Percentiles rank a stretch among this genome's conserved stretches.
Evolutionary conservation across 192 early-diverging fungal species (phyloP).

Genomic region (Umbelopsis vinacea): DNA sequence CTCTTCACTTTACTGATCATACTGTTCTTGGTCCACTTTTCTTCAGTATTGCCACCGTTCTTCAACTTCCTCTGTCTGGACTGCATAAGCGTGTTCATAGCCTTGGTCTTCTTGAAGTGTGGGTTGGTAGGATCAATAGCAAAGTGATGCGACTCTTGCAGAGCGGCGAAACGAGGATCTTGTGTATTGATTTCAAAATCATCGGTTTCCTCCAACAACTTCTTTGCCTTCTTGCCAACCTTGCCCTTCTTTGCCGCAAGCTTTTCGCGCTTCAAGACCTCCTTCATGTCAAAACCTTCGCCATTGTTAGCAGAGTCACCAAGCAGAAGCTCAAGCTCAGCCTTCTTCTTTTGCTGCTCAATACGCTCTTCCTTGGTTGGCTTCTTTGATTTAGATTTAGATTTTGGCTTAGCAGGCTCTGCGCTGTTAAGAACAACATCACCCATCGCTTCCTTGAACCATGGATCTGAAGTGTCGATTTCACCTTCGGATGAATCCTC

Average conservation of each 20-base stretch:
- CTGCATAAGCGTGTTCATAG: slow-evolving; percentile 73
- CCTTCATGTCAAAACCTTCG: slow-evolving; percentile 88
- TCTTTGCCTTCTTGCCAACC: slow-evolving; percentile 55
- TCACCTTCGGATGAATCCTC: slow-evolving; percentile 45
- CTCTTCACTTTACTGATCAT: slow-evolving; percentile 25
- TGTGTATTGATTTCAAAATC: slow-evolving; percentile 84
- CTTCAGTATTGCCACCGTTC: slow-evolving; percentile 33
- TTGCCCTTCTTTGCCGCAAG: slow-evolving; percentile 56
- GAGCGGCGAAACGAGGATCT: slow-evolving; percentile 85
- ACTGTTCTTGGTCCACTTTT: slow-evolving; percentile 32
- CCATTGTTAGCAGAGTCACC: slow-evolving; percentile 62
- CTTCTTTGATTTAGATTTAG: slow-evolving; percentile 49
- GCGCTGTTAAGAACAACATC: slow-evolving; percentile 40
- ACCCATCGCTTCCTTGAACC: slow-evolving; percentile 53
- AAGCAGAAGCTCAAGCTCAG: slow-evolving; percentile 87
- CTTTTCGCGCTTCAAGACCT: slow-evolving; percentile 87
- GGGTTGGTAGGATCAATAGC: slow-evolving; percentile 96
- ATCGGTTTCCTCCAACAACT: slow-evolving; percentile 63
- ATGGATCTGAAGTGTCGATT: slow-evolving; percentile 54
- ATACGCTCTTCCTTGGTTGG: slow-evolving; percentile 59
- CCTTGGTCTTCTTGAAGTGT: slow-evolving; percentile 86
- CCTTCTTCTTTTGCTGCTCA: slow-evolving; percentile 63
- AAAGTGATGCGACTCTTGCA: slow-evolving; percentile 85
- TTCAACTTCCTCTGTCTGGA: slow-evolving; percentile 51
- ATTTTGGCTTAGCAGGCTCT: slow-evolving; percentile 22